Evolutionary conservation across 2,329 filamentous ascomycete genomes (phyloP), one percentile per base, ranked within the genome.

Genomic region (Thelonectria blattea): DNA sequence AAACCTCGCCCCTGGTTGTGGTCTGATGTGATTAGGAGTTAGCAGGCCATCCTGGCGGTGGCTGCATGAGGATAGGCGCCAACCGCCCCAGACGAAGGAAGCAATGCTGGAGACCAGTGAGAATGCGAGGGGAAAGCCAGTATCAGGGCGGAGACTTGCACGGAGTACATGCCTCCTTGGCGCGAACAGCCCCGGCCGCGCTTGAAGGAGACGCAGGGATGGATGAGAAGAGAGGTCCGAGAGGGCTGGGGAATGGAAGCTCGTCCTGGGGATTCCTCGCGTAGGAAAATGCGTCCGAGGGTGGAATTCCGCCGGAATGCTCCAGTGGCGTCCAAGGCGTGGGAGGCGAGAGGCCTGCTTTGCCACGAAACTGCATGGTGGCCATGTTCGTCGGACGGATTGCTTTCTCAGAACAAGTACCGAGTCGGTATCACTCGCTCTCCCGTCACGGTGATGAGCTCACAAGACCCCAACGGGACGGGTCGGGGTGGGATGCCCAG

Each of bases 21-120:
- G 67, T 60, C 68, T 71, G 68, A 70, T 70, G 56, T 60, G 65
- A 64, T 59, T 56, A 47, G 62, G 48, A 54, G 53, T 61, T 63
- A 56, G 56, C 63, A 62, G 52, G 58, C 53, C 32, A 71, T 68
- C 67, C 58, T 59, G 51, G 62, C 58, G 52, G 66, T 69, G 66
- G 68, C 66, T 69, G 65, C 68, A 69, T 68, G 57, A 59, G 58
- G 54, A 67, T 61, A 67, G 54, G 63, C 61, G 63, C 63, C 56
- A 61, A 50, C 60, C 62, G 52, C 62, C 52, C 37, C 48, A 53
- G 48, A 60, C 42, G 50, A 58, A 66, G 58, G 50, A 50, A 68
- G 46, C 46, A 49, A 53, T 18, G 57, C 58, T 58, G 50, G 62
- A 61, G 27, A 30, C 27, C 27, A 30, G 61, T 54, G 52, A 50